Base-by-base conservation (phyloP, 768 basidiomycete genomes). In the Auricularia sp. region DNA sequence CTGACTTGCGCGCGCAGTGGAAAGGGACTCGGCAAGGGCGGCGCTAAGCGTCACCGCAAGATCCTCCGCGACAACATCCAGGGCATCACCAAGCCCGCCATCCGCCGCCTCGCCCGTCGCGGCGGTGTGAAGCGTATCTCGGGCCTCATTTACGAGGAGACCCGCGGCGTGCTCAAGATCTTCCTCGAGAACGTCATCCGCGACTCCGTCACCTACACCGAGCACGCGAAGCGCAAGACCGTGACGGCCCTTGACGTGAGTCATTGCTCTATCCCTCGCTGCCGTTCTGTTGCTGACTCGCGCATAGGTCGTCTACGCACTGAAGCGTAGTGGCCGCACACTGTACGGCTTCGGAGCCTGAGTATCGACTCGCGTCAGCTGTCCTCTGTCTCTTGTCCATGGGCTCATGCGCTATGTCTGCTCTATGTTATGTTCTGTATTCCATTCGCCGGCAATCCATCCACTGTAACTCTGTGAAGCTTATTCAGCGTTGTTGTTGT, bases 131-230 rank as follows among this genome's bases (percentile, higher is more conserved):
- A 82, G 75, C 78, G 80, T 75, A 81, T 81, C 73, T 78, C 77
- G 68, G 75, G 77, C 63, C 73, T 78, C 66, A 78, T 78, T 70
- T 77, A 79, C 71, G 75, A 78, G 70, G 81, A 82, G 77, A 81
- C 80, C 63, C 79, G 81, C 69, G 79, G 80, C 71, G 80, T 82
- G 54, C 75, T 82, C 70, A 81, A 82, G 76, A 77, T 80, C 73
- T 80, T 78, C 78, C 72, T 77, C 65, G 73, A 74, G 71, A 72
- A 70, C 70, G 74, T 71, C 29, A 95, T 96, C 74, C 91, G 94
- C 70, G 94, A 96, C 75, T 94, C 94, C 63, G 95, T 97, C 70
- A 97, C 94, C 77, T 97, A 98, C 86, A 97, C 94, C 63, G 94
- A 98, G 77, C 94, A 98, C 78, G 94, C 94, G 45, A 98, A 98